Evolutionary conservation across 345 rosid genomes (phyloP).

Genomic region (Dimocarpus longan): DNA sequence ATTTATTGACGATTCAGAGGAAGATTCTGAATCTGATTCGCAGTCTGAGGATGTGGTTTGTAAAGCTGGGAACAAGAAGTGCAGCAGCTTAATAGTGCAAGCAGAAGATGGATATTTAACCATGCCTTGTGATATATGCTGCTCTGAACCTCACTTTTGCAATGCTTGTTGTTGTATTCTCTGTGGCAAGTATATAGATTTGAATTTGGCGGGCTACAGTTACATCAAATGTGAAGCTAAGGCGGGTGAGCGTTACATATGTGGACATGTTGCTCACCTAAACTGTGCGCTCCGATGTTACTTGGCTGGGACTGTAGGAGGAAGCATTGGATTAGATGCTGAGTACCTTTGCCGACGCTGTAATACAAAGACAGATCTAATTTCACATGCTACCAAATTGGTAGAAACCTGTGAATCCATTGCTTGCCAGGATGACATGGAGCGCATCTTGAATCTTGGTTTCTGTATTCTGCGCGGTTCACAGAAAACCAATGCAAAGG

Average conservation of each 20-base stretch:
- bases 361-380: constrained; percentile 64
- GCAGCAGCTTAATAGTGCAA: constrained; percentile 47
- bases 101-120: constrained; percentile 33
- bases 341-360: constrained; percentile 87
- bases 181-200: constrained; percentile 60
- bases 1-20: constrained; percentile 37
- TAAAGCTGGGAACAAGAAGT: constrained; percentile 69
- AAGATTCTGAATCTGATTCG: constrained; percentile 33
- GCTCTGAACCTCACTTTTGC: constrained; percentile 71
- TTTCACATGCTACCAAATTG: constrained; percentile 62
- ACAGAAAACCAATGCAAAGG: constrained; percentile 46
- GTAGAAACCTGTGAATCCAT: constrained; percentile 56
- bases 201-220: constrained; percentile 59
- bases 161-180: constrained; percentile 84
- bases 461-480: constrained; percentile 65
- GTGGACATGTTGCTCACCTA: constrained; percentile 86
- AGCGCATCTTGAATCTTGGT: constrained; percentile 63
- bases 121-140: constrained; percentile 85
- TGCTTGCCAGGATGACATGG: constrained; percentile 50
- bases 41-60: constrained; percentile 49
- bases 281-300: constrained; percentile 79
- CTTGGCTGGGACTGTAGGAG: constrained; percentile 89
- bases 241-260: constrained; percentile 48
- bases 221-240: constrained; percentile 71
- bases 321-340: constrained; percentile 80